A percentile compares a stretch with the other conserved stretches of the same genome.
These are phyloP conservation scores for Blumeriella jaapii DNA, from an alignment of 2,329 filamentous ascomycete genomes.

Conservation along the genomic window DNA sequence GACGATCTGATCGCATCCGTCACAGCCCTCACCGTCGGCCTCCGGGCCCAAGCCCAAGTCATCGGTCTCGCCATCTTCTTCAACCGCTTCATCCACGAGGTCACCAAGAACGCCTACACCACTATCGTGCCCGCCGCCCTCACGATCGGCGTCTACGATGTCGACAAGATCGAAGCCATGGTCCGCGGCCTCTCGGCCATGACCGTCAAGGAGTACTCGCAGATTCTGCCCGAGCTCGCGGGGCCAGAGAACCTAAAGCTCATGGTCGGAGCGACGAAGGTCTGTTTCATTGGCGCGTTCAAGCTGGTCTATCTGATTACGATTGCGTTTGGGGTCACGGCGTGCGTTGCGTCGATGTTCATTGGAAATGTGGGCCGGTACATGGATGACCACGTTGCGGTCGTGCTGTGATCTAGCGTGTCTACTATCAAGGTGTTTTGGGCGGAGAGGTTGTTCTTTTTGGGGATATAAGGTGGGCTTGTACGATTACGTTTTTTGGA, in stretches of 20 bases:
- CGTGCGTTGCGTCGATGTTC: slow-evolving; percentile 38
- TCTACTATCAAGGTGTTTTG: too few species aligned
- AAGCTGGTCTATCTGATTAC: slow-evolving; percentile 37
- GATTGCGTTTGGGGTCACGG: slow-evolving; percentile 39
- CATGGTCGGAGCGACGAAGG: slow-evolving; percentile 27
- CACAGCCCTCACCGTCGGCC: slow-evolving; percentile 51
- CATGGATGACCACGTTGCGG: slow-evolving; percentile 37
- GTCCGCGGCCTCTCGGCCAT: slow-evolving; percentile 22
- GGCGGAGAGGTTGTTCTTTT: too few species aligned
- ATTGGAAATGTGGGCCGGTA: slow-evolving; percentile 37
- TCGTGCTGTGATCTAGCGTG: slow-evolving; percentile 32
- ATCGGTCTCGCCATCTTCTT: slow-evolving; percentile 47
- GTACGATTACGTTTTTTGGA: too few species aligned
- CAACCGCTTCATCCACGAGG: slow-evolving; percentile 37
- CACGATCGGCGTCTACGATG: slow-evolving; percentile 30
- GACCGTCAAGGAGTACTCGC: slow-evolving; percentile 28
- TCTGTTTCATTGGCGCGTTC: slow-evolving; percentile 28
- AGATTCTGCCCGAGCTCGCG: slow-evolving; percentile 27
- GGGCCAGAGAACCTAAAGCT: slow-evolving; percentile 36
- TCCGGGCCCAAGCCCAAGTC: slow-evolving; percentile 52
- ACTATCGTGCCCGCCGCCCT: slow-evolving; percentile 3
- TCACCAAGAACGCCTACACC: slow-evolving; percentile 2
- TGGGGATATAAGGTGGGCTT: too few species aligned
- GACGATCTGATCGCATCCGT: slow-evolving; percentile 57
- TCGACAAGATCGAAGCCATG: slow-evolving; percentile 32